Base-by-base conservation (phyloP, 176 grass and related monocot genomes). In the Avena eriantha region DNA sequence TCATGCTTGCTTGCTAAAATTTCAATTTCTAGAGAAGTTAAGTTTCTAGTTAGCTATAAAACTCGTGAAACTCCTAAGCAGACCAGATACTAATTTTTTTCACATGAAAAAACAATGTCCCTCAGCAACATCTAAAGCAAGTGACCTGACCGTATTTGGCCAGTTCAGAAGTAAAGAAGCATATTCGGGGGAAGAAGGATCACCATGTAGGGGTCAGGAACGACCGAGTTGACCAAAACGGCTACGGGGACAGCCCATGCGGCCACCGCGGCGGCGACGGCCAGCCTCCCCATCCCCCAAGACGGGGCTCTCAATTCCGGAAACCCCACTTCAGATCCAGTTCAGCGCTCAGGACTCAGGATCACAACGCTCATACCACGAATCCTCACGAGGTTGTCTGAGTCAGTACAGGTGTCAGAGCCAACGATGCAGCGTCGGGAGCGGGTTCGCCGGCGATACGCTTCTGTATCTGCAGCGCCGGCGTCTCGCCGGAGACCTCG, bases 201-300 rank as follows among this genome's bases (percentile, higher is more conserved):
- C 80, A 98, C 96, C 96, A 98, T 94, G 84, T 96, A 98, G 15
- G 93, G 90, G 36, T 91, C 58, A 35, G 93, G 92, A 79, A 92
- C 90, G 77, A 93, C 29, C 61, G 79, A 86, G 76, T 94, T 65
- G 71, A 98, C 88, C 80, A 95, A 80, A 50, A 77, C 56, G 2
- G 81, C 86, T 5, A 90, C 66, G 41, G 86, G 93, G 56, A 95
- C 48, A 1, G 81, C 86, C 93, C 93, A 95, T 2, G 48, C 79
- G 9, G 86, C 82, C 54, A 89, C 93, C 15, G 55, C 83, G 5
- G 76, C 80, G 4, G 84, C 80, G 4, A 95, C 90, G 26, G 78
- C 41, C 26, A 90, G 18, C 77, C 83, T 84, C 36, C 90, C 93
- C 93, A 95, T 95, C 55, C 55, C 10, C 21, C 19, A 14, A 68